phyloP scores from a whole-genome alignment of 1,284 basidiomycete genomes.

The Malassezia slooffiae region DNA sequence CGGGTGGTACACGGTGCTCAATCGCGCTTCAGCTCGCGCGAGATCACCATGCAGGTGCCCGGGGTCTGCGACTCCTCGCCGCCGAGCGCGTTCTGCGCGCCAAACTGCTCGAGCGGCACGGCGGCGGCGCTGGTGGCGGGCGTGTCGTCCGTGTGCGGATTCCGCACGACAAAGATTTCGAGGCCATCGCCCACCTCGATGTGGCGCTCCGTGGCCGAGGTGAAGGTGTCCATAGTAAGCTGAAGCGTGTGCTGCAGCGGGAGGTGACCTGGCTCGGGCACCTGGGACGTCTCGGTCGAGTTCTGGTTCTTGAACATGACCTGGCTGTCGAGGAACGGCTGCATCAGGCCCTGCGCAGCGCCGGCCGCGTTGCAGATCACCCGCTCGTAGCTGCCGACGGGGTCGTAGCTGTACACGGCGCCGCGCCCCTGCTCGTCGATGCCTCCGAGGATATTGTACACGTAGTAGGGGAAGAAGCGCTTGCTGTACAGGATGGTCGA shows the following conservation, averaged over 20 bases:
- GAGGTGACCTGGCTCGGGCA: slow-evolving; percentile 39
- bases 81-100: slow-evolving; percentile 36
- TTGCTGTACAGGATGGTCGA: slow-evolving; percentile 44
- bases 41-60: slow-evolving; percentile 39
- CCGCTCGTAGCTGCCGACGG: slow-evolving; percentile 44
- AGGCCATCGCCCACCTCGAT: slow-evolving; percentile 46
- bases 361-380: slow-evolving; percentile 44
- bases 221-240: slow-evolving; percentile 43
- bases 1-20: slow-evolving; percentile 14
- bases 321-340: slow-evolving; percentile 45
- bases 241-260: slow-evolving; percentile 30
- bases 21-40: slow-evolving; percentile 44
- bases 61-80: slow-evolving; percentile 39
- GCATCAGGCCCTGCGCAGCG: slow-evolving; percentile 40
- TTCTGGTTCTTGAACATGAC: slow-evolving; percentile 45
- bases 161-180: slow-evolving; percentile 42
- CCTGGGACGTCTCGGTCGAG: slow-evolving; percentile 23
- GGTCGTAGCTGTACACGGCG: slow-evolving; percentile 44
- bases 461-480: slow-evolving; percentile 47
- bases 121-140: slow-evolving; percentile 15
- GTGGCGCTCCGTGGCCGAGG: slow-evolving; percentile 42
- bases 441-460: slow-evolving; percentile 46
- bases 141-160: background rate
- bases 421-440: slow-evolving; percentile 44
- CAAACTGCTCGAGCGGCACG: slow-evolving; percentile 22